These are phyloP conservation scores for Stephania japonica DNA, from an alignment of 164 flowering plant species.

Conservation along the genomic window DNA sequence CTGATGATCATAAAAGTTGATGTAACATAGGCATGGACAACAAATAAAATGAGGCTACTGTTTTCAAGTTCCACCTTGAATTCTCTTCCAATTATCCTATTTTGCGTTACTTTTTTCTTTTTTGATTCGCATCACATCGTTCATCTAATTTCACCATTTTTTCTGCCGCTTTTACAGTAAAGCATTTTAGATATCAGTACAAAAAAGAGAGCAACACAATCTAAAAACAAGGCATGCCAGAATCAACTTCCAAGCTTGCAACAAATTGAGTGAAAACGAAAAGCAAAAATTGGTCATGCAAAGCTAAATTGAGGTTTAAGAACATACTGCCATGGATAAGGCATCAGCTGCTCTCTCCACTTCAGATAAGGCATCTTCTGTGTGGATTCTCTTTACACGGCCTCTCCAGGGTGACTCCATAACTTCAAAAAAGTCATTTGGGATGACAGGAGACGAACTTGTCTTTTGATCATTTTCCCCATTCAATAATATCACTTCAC, in stretches of 20 bases:
- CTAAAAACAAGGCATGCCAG: background rate
- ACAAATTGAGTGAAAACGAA: background rate
- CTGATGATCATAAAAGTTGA: too few species aligned
- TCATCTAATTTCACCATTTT: background rate
- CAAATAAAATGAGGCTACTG: too few species aligned
- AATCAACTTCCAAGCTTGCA: background rate
- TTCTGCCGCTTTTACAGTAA: background rate
- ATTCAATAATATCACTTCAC: slow-evolving; percentile 60
- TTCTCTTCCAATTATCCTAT: too few species aligned
- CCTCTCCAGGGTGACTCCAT: slow-evolving; percentile 93
- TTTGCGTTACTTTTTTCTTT: background rate
- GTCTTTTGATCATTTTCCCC: slow-evolving; percentile 62
- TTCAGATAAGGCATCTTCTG: slow-evolving; percentile 55
- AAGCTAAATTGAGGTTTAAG: slow-evolving; percentile 8
- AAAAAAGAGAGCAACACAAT: too few species aligned
- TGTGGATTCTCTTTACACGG: slow-evolving; percentile 76
- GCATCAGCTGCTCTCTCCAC: slow-evolving; percentile 76
- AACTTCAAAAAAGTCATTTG: slow-evolving; percentile 80
- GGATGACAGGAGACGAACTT: slow-evolving; percentile 45
- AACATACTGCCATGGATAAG: slow-evolving; percentile 67
- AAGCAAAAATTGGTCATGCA: background rate
- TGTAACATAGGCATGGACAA: background rate
- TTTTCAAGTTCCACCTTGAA: too few species aligned
- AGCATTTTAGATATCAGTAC: too few species aligned
- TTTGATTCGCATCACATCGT: too few species aligned